Base-by-base conservation (phyloP, 176 grass and related monocot species). In the Elymus sibiricus region DNA sequence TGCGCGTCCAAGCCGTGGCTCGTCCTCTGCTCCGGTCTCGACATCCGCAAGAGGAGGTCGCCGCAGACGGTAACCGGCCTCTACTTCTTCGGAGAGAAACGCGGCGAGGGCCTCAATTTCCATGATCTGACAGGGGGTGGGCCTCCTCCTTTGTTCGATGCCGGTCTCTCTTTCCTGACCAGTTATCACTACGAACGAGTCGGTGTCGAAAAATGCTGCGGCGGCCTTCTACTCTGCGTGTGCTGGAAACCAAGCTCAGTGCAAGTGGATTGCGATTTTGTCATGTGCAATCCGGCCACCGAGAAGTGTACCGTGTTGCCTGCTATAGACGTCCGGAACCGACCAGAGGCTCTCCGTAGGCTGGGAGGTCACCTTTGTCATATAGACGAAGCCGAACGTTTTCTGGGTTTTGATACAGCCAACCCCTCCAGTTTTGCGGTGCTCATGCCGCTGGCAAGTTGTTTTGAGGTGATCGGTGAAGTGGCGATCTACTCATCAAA, bases 341-440 rank as follows among this genome's bases (percentile, higher is more conserved):
- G 5, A 0, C 21, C 1, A 2, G 37, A 71, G n/a, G 5, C 5
- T 40, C 10, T 6, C 5, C 28, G 4, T 63, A 2, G 3, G 0
- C 1, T 67, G 15, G 64, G 32, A 32, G 32, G 9, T 19, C 65
- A 4, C 31, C 35, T 24, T 24, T 40, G 3, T n/a, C 4, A 71
- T 42, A 0, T 71, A 13, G 17, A 70, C 19, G 3, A 6, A 39
- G 34, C 16, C 0, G 35, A 71, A 2, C 19, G 2, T 10, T 40
- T 71, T 43, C 25, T 73, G 12, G 39, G 70, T 73, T 73, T 44
- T 13, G 6, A 73, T 73, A 6, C 39, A 9, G 9, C 25, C 38
- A 44, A 26, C 39, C 70, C 70, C 39, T 73, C 70, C 70, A 8
- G 11, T 12, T 73, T 73, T 44, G 70, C 44, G 70, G 70, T 46